A percentile compares a stretch with the other conserved stretches of the same genome.
Conservation (phyloP, 2,329 filamentous ascomycete species). For the Microdochium trichocladiopsis region DNA sequence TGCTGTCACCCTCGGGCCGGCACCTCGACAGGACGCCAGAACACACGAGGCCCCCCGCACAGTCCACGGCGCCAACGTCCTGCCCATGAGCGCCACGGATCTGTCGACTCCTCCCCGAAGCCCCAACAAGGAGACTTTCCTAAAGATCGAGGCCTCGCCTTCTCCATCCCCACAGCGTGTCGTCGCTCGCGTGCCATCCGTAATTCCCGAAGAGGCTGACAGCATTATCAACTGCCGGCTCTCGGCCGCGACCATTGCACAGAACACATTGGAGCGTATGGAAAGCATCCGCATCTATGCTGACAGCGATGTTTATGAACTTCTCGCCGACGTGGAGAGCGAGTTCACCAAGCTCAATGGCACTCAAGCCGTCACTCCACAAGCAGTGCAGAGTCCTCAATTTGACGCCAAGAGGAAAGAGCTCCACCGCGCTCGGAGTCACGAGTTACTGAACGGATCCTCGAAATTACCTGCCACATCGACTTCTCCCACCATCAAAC, state of each 20-base stretch:
- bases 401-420: conserved; percentile 27
- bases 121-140: conserved; percentile 39
- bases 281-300: conserved; percentile 65
- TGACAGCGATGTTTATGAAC: conserved; percentile 58
- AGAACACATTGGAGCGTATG: conserved; percentile 24
- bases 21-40: conserved; percentile 3
- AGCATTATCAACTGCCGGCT: background rate
- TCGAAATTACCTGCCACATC: conserved; percentile 11
- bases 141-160: conserved; percentile 22
- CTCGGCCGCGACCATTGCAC: conserved; percentile 13
- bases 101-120: conserved; percentile 53
- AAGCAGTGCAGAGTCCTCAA: conserved; percentile 8
- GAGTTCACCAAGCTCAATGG: conserved; percentile 44
- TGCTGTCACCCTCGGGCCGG: conserved; percentile 45
- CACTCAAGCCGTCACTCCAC: conserved; percentile 14
- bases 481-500: conserved; percentile 6
- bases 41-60: background rate
- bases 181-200: conserved; percentile 46
- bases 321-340: conserved; percentile 60
- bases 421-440: conserved; percentile 41
- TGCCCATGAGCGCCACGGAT: conserved; percentile 27
- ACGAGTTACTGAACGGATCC: conserved; percentile 37
- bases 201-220: conserved; percentile 36
- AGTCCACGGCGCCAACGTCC: conserved; percentile 5
- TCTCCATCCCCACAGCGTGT: conserved; percentile 44